Evolutionary conservation across 768 basidiomycete genomes (phyloP).

Genomic region (Tylopilus intermedius): DNA sequence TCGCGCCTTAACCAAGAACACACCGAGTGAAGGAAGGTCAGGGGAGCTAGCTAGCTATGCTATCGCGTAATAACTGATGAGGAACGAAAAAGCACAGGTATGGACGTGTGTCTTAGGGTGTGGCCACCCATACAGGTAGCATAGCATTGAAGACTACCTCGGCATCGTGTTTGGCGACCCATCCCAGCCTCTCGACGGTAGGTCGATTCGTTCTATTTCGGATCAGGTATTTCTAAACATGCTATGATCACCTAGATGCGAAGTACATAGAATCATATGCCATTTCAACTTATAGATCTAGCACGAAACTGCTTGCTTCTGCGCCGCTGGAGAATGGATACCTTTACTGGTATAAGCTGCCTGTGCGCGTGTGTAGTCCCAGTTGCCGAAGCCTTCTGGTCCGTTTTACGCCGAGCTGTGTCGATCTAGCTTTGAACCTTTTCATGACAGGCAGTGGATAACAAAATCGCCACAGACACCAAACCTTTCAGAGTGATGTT

Average conservation of each 20-base stretch:
- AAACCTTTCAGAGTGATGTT: neutral
- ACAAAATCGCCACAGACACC: neutral
- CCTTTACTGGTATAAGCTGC: neutral
- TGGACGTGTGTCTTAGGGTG: neutral
- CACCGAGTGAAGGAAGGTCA: neutral
- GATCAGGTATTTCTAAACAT: neutral
- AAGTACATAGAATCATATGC: neutral
- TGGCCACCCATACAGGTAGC: neutral
- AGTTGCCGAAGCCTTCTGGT: neutral
- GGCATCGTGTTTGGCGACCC: neutral
- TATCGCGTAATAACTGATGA: neutral
- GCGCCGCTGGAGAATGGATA: neutral
- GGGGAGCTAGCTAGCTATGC: neutral
- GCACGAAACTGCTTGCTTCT: neutral
- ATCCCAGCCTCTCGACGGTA: neutral
- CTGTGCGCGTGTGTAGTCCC: neutral
- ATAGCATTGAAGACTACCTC: neutral
- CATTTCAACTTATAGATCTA: neutral
- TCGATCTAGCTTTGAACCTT: conserved; percentile 1
- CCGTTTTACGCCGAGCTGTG: neutral
- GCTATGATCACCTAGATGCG: neutral
- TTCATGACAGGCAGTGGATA: neutral
- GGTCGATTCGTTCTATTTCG: neutral
- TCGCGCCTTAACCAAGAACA: neutral
- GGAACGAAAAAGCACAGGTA: neutral